Conservation (phyloP, 2,329 filamentous ascomycete genomes). For the Phoma herbarum region DNA sequence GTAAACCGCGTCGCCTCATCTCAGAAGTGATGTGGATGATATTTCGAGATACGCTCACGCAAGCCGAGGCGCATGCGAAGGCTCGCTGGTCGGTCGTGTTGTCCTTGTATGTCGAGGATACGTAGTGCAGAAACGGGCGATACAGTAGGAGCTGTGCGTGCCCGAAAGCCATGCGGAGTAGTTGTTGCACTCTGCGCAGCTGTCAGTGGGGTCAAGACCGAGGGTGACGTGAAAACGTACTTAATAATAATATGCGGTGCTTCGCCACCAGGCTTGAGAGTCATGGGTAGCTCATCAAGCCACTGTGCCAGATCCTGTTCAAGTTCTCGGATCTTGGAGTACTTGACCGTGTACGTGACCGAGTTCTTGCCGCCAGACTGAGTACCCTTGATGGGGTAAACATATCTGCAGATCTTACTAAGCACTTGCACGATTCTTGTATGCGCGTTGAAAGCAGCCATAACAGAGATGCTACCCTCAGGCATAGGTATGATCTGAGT, state of each 20-base stretch:
- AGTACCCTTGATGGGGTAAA: conserved; percentile 68
- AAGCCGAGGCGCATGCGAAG: conserved; percentile 76
- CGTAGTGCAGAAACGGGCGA: conserved; percentile 83
- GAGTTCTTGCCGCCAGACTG: conserved; percentile 49
- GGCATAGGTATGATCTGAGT: conserved; percentile 63
- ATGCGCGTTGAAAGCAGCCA: conserved; percentile 68
- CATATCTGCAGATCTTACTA: conserved; percentile 68
- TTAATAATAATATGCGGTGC: conserved; percentile 77
- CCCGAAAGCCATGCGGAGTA: conserved; percentile 80
- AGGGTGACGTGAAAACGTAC: conserved; percentile 60
- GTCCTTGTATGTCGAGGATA: conserved; percentile 66
- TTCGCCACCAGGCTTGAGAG: conserved; percentile 81
- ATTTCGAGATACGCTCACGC: conserved; percentile 72
- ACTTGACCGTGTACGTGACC: conserved; percentile 68
- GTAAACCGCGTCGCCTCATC: conserved; percentile 75
- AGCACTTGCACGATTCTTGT: conserved; percentile 65
- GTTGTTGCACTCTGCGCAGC: conserved; percentile 67
- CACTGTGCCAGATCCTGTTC: conserved; percentile 70
- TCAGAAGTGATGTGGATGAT: conserved; percentile 82
- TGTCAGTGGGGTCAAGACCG: conserved; percentile 10
- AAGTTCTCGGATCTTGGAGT: conserved; percentile 70
- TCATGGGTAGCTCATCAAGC: conserved; percentile 74
- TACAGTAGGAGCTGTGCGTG: conserved; percentile 86
- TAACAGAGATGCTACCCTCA: conserved; percentile 62
- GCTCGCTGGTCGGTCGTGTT: conserved; percentile 74